Evolutionary conservation across 768 basidiomycete genomes (phyloP).

Genomic region (Collybiopsis confluens): DNA sequence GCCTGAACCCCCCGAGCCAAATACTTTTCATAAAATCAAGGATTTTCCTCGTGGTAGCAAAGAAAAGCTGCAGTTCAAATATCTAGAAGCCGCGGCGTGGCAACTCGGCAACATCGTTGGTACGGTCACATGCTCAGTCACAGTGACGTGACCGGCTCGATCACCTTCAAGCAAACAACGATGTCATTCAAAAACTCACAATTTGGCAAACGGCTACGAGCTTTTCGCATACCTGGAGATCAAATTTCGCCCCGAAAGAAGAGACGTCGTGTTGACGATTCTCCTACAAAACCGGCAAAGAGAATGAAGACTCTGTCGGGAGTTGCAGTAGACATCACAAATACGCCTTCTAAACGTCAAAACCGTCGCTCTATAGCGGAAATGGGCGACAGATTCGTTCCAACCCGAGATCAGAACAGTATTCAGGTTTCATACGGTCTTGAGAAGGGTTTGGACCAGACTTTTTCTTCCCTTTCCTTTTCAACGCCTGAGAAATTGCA

Average conservation of each 20-base stretch:
- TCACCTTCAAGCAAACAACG: no score
- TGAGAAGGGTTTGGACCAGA: no score
- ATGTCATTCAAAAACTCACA: constrained; percentile 73
- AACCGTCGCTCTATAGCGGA: constrained; percentile 36
- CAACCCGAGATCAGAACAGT: constrained; percentile 53
- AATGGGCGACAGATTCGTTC: constrained; percentile 62
- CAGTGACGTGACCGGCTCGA: no score
- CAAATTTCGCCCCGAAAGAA: constrained; percentile 27
- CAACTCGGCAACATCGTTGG: no score
- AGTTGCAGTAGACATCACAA: constrained; percentile 33
- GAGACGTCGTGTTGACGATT: constrained; percentile 44
- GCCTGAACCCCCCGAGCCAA: no score
- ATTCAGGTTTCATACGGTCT: constrained; percentile 61
- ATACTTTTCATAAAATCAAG: no score
- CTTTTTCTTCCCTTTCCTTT: no score
- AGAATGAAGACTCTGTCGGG: constrained; percentile 38
- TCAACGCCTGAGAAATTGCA: no score
- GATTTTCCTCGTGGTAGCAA: no score
- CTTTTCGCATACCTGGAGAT: constrained; percentile 56
- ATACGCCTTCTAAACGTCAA: constrained; percentile 8
- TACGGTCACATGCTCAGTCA: no score
- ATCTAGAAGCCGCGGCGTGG: no score
- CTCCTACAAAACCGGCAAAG: constrained; percentile 44
- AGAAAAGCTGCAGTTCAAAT: no score
- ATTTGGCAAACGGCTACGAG: constrained; percentile 76